Evolutionary conservation across 2,329 filamentous ascomycete species (phyloP).

Genomic region (Botrytis cinerea): DNA sequence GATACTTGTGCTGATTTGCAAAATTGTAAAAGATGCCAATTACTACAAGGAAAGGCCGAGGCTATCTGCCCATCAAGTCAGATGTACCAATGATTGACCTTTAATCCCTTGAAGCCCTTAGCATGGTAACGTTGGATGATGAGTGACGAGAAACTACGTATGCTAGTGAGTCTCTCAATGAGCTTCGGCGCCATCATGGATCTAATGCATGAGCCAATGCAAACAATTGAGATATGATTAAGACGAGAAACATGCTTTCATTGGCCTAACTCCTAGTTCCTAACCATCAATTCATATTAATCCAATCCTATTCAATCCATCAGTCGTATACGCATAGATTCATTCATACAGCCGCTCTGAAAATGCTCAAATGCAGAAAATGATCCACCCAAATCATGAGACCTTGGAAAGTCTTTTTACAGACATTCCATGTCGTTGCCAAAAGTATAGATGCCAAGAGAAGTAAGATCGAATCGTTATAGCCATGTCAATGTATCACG

Average conservation of each 20-base stretch:
- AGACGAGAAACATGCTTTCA: conserved; percentile 11
- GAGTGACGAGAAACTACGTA: background rate
- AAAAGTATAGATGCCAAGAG: background rate
- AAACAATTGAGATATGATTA: background rate
- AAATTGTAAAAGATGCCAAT: background rate
- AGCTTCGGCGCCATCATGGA: background rate
- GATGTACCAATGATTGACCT: background rate
- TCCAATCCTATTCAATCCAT: conserved; percentile 16
- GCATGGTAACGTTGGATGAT: background rate
- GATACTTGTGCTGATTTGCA: background rate
- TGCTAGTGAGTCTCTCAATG: background rate
- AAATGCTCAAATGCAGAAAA: conserved; percentile 14
- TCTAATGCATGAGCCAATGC: background rate
- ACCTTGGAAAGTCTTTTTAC: background rate
- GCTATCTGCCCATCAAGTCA: background rate
- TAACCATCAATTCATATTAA: background rate
- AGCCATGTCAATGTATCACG: background rate
- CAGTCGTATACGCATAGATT: conserved; percentile 23
- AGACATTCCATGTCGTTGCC: background rate
- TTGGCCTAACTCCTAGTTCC: conserved; percentile 16
- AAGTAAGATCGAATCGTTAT: background rate
- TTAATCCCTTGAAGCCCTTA: background rate
- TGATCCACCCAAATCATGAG: background rate
- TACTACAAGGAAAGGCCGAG: no score
- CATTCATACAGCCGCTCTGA: conserved; percentile 20